Evolutionary conservation across 2,329 filamentous ascomycete species (phyloP).

Genomic region (Talaromyces sp.): DNA sequence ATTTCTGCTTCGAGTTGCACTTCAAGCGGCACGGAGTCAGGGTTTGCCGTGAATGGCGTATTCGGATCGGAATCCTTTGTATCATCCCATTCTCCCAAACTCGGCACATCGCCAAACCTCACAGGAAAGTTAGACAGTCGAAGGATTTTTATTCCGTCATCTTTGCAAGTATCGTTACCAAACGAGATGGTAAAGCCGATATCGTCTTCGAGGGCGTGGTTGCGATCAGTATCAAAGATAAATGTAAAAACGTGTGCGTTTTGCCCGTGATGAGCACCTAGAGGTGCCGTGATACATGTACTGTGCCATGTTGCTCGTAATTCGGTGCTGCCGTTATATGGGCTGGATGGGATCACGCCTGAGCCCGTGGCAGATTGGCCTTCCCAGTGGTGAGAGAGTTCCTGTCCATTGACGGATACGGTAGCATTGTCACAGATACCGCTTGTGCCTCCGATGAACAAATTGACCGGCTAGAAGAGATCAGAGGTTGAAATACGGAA

Average conservation of each 20-base stretch:
- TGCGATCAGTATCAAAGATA: constrained; percentile 26
- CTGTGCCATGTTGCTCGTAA: constrained; percentile 29
- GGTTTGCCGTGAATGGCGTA: background rate
- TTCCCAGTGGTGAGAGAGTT: constrained; percentile 28
- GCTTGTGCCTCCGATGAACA: constrained; percentile 28
- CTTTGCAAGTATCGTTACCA: constrained; percentile 30
- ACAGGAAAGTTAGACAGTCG: constrained; percentile 30
- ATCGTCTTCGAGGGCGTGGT: constrained; percentile 24
- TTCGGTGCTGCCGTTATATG: constrained; percentile 22
- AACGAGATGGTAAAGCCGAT: constrained; percentile 38
- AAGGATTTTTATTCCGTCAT: constrained; percentile 28
- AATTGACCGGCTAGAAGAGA: constrained; percentile 29
- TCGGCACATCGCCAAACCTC: constrained; percentile 22
- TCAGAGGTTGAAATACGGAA: background rate
- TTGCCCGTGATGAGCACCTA: constrained; percentile 21
- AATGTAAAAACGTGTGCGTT: constrained; percentile 32
- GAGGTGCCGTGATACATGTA: constrained; percentile 29
- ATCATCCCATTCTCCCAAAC: constrained; percentile 27
- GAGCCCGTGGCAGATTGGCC: constrained; percentile 27
- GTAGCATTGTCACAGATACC: constrained; percentile 28
- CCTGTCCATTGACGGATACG: constrained; percentile 31
- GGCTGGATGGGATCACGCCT: constrained; percentile 26
- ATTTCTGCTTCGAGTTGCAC: constrained; percentile 27
- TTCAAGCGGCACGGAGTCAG: constrained; percentile 7
- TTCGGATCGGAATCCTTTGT: constrained; percentile 19